Evolutionary conservation across 1,284 basidiomycete species (phyloP).

Genomic region (Acaromyces ingoldii): DNA sequence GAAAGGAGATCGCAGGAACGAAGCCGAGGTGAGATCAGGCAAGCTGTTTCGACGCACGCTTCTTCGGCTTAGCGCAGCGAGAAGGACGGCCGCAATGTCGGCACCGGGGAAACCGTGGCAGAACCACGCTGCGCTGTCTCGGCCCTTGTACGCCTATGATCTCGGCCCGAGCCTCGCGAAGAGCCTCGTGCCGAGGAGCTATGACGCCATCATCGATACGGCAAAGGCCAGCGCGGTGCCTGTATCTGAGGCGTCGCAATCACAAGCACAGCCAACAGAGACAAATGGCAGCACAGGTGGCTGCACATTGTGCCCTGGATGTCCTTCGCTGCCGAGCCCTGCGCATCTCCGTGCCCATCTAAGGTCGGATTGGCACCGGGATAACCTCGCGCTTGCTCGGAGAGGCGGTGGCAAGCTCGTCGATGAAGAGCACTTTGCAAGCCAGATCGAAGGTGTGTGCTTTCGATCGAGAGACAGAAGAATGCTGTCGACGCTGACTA

Average conservation of each 20-base stretch:
- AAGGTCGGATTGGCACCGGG: conserved; percentile 94
- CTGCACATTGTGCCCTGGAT: conserved; percentile 38
- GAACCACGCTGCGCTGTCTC: conserved; percentile 8
- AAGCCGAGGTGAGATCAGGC: background rate
- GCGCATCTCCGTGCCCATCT: conserved; percentile 82
- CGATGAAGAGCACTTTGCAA: too few species aligned
- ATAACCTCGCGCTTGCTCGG: conserved; percentile 70
- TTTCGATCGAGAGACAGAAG: conserved; percentile 7
- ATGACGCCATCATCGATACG: too few species aligned
- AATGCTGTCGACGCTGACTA: too few species aligned
- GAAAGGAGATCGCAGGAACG: background rate
- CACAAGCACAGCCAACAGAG: background rate
- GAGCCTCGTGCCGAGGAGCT: conserved; percentile 33
- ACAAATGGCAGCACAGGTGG: background rate
- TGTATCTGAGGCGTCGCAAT: background rate
- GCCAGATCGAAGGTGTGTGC: background rate
- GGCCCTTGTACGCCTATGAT: conserved; percentile 46
- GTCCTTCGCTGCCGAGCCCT: conserved; percentile 66
- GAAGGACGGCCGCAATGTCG: too few species aligned
- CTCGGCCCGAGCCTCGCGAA: conserved; percentile 44
- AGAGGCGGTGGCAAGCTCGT: background rate
- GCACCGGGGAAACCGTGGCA: conserved; percentile 4
- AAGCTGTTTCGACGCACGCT: background rate
- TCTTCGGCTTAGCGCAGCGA: too few species aligned
- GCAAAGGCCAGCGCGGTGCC: background rate